Base-by-base conservation (phyloP, 2,329 filamentous ascomycete genomes). In the Orbilia blumenaviensis region DNA sequence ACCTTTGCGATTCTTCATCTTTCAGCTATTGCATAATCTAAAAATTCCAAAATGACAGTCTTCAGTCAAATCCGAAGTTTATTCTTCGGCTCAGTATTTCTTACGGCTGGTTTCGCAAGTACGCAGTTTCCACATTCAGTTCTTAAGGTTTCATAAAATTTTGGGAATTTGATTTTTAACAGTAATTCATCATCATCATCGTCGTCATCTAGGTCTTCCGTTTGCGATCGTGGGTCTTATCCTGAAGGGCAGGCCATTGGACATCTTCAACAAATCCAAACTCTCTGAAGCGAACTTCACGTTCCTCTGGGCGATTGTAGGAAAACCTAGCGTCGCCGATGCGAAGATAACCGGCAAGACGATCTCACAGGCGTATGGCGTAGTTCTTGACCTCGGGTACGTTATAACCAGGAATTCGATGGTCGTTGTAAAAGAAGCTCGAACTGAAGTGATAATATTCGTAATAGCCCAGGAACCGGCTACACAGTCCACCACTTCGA, bases 391-490 rank as follows among this genome's bases (percentile, higher is more conserved):
- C 77, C 82, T 86, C 29, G 85, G 85, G 76, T 79, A 78, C 10
- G 41, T 10, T n/a, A 50, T 21, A 32, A n/a, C 38, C 27, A 48
- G 14, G 1, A 34, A 2, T 14, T 14, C 36, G 6, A n/a, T 41
- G 14, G 10, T 14, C n/a, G 36, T 14, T 14, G 10, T 41, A 6
- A 41, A 41, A 14, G 12, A 2, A 16, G 16, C 2, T 16, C 5
- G 6, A 2, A 5, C 12, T 41, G 16, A 41, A 41, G 9, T 14
- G 36, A n/a, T 8, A 9, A 44, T n/a, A n/a, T n/a, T n/a, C n/a
- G n/a, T n/a, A 46, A 71, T 34, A 79, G 78, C 4, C 87, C 87
- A 0, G 87, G 87, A 3, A 85, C 83, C 29, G 87, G 87, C 32
- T 83, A 85, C 12, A 84, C 87, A 66, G 82, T 88, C 54, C 81